Evolutionary conservation across 2,329 filamentous ascomycete genomes (phyloP), one percentile per base, ranked within the genome.

Genomic region (Alternaria gansuensis): DNA sequence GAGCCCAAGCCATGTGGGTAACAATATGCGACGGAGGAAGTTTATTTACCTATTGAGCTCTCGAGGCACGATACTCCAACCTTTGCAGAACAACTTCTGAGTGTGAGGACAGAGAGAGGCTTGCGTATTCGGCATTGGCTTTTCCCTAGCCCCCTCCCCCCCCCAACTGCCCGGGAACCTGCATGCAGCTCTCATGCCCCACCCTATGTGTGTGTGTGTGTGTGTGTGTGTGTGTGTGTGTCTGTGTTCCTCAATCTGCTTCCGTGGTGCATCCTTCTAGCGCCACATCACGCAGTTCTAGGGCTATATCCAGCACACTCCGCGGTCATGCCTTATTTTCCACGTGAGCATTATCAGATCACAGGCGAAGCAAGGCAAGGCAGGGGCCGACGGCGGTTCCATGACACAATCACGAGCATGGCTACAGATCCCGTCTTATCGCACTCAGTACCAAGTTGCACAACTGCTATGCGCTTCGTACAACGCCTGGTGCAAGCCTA

Each of bases 231-330:
- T 17, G 17, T 17, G 17, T 17, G 17, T 17, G 17, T 17, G 17
- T 33, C 23, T 36, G 31, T 24, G 29, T 48, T 48, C 29, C 23
- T 29, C 34, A 28, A 29, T 33, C 44, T 48, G 44, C 44, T 48
- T 48, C 44, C 44, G 44, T 34, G 31, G 31, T 50, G 34, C 48
- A 39, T 33, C 34, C 5, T 50, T 39, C 48, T 39, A 50, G 48
- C 48, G 48, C 48, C 48, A 50, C 50, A 52, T 52, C 50, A 52
- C 17, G 44, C 21, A 48, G 17, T 48, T 34, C 44, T 36, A 34
- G 31, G 31, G 44, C 44, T 40, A 29, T 34, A n/a, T 40, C 14
- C 48, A 29, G 17, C 48, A 36, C 48, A 23, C 36, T 29, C 34
- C 34, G 26, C 34, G 34, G 6, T 31, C 44, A n/a, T 34, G 31